Evolutionary conservation across 306 rosid species (phyloP).

Genomic region (Nissolia schottii): DNA sequence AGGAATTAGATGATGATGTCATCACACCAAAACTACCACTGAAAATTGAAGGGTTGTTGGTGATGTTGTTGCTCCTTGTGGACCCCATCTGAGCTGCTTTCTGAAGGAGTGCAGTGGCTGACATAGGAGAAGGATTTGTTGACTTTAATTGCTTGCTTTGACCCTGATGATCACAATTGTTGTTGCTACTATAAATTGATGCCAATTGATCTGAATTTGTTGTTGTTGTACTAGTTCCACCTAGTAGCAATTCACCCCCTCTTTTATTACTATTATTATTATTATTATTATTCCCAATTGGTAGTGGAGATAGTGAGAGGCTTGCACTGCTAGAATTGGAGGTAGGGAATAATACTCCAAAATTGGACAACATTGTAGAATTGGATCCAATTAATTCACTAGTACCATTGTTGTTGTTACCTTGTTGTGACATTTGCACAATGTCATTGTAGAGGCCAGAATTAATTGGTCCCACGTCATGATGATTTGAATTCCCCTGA

Average conservation of each 20-base stretch:
- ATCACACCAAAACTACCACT: constrained; percentile 53
- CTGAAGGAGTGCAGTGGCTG: constrained; percentile 63
- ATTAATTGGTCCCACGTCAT: constrained; percentile 40
- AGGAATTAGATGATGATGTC: constrained; percentile 45
- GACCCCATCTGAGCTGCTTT: constrained; percentile 77
- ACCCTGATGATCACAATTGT: no score
- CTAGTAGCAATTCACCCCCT: constrained; percentile 40
- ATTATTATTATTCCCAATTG: constrained; percentile 31
- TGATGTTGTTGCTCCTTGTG: constrained; percentile 41
- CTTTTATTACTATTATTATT: no score
- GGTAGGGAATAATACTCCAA: constrained; percentile 29
- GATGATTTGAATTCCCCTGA: constrained; percentile 40
- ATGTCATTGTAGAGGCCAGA: constrained; percentile 39
- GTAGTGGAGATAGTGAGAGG: constrained; percentile 42
- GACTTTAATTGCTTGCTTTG: constrained; percentile 30
- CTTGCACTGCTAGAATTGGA: constrained; percentile 39
- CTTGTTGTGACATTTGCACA: constrained; percentile 49
- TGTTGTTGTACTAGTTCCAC: no score
- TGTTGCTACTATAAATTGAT: not conserved
- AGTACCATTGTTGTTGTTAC: constrained; percentile 10
- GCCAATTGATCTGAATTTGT: constrained; percentile 10
- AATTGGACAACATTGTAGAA: constrained; percentile 38
- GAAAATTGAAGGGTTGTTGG: constrained; percentile 40
- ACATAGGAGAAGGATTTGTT: constrained; percentile 48
- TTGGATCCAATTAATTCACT: constrained; percentile 38